Evolutionary conservation across 2,329 filamentous ascomycete species (phyloP), one percentile per base, ranked within the genome.

Genomic region (Botrytis cinerea): DNA sequence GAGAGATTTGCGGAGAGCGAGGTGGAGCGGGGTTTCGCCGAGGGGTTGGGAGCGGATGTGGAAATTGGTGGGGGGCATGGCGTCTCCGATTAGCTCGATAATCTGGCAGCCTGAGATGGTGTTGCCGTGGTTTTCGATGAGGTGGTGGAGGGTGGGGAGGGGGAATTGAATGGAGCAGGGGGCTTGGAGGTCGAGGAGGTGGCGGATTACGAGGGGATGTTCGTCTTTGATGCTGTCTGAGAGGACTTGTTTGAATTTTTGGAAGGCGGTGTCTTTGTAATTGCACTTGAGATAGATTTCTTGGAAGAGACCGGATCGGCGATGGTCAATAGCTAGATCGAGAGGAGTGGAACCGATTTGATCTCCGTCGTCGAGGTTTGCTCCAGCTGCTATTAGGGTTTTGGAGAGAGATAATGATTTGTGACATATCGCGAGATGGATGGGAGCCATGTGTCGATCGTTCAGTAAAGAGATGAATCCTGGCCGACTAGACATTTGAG

Each of bases 101-200:
- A 68, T 38, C 9, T 45, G 28, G 28, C n/a, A 45, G 25, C n/a
- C 46, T 6, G 20, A 59, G 35, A 46, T 38, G 14, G 10, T 43
- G 18, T 35, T 46, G 20, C n/a, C 40, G n/a, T 66, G 61, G n/a
- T 38, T 22, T 32, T 72, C 59, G 43, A 71, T 62, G 14, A 71
- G 43, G 28, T n/a, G 22, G 22, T 71, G 69, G 35, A 71, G 69
- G 16, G 59, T 62, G 28, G 69, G 69, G 10, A 71, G 69, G 20
- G 18, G 16, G 14, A 71, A 35, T 46, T 64, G 28, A 5, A 71
- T 40, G 7, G 48, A 54, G 32, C 32, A 45, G 32, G 59, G 38
- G 22, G 28, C 32, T 38, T 57, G 63, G 22, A 57, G 45, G n/a
- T 40, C 28, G 32, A 63, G 43, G 8, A 64, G 16, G 69, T 71